phyloP scores from a whole-genome alignment of 768 basidiomycete genomes.

The Tricholoma bakamatsutake region DNA sequence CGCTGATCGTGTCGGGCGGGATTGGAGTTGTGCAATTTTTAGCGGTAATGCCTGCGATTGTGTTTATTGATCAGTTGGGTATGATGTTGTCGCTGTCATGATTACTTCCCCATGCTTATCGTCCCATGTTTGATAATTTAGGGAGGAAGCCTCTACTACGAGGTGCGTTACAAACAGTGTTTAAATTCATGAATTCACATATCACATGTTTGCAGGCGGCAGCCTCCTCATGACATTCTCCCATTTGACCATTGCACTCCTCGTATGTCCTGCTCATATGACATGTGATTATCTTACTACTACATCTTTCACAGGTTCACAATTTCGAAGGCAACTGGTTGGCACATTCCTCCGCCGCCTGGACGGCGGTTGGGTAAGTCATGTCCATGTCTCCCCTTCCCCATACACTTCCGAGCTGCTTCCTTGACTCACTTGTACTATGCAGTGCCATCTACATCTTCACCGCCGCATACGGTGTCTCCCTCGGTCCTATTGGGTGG shows the following conservation, averaged over 20 bases:
- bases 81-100: slow-evolving; percentile 8
- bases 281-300: neutral
- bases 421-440: neutral
- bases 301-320: slow-evolving; percentile 31
- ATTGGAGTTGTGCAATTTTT: slow-evolving; percentile 76
- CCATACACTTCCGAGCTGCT: neutral
- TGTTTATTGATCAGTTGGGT: slow-evolving; percentile 65
- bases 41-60: slow-evolving; percentile 68
- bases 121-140: slow-evolving; percentile 13
- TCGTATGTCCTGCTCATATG: slow-evolving; percentile 35
- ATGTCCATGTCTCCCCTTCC: neutral
- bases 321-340: slow-evolving; percentile 53
- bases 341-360: slow-evolving; percentile 51
- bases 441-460: slow-evolving; percentile 63
- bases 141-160: slow-evolving; percentile 64
- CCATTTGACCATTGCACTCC: slow-evolving; percentile 56
- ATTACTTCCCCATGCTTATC: neutral
- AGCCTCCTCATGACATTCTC: slow-evolving; percentile 58
- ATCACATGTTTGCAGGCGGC: slow-evolving; percentile 31
- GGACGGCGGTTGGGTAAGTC: slow-evolving; percentile 61
- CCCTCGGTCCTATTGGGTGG: slow-evolving; percentile 80
- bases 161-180: slow-evolving; percentile 22
- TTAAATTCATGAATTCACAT: too few relatives aligned
- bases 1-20: slow-evolving; percentile 69
- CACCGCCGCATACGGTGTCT: slow-evolving; percentile 72